Evolutionary conservation across 139 green algal species (phyloP), one percentile per base, ranked within the genome.

Genomic region (Zygnema cylindricum): DNA sequence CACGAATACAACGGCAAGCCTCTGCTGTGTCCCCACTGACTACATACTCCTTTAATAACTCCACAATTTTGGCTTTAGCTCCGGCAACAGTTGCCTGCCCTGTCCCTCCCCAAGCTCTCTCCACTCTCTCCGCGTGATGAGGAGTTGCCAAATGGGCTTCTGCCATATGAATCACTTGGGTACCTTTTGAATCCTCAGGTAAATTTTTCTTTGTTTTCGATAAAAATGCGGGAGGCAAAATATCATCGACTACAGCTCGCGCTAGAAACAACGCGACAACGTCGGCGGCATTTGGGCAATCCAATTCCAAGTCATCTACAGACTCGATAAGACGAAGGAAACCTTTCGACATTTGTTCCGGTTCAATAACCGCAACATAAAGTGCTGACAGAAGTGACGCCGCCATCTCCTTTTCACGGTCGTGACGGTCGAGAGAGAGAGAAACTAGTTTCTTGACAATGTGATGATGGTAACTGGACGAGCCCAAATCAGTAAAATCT

Each of bases 361-460:
- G 25, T 16, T 73, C n/a, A 42, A 94, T 55, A 0, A 90, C 82
- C 11, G 98, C 95, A 41, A 93, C 94, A 86, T 98, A 98, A 76
- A 99, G 92, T 42, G 91, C 92, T 55, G 91, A 95, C 0, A 99
- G 94, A 87, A 98, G 93, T 63, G 92, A 82, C 49, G 86, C 69
- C 0, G 95, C 94, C 95, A 98, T 96, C 93, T 99, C 97, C n/a
- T 95, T 93, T 92, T 99, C 97, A 40, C 95, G 91, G 87, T 97
- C 94, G 63, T 97, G 94, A 55, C 95, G 92, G 93, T 98, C 97
- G 87, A 94, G 77, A 32, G 92, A 81, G 43, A 94, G 71, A 0
- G 91, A 95, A 23, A 98, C 69, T 33, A 95, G 88, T 30, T 89
- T 90, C 93, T 99, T 99, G 32, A 99, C 96, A 91, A 99, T 98